Conservation (phyloP, 1,284 basidiomycete species). For the Termitomyces sp. region DNA sequence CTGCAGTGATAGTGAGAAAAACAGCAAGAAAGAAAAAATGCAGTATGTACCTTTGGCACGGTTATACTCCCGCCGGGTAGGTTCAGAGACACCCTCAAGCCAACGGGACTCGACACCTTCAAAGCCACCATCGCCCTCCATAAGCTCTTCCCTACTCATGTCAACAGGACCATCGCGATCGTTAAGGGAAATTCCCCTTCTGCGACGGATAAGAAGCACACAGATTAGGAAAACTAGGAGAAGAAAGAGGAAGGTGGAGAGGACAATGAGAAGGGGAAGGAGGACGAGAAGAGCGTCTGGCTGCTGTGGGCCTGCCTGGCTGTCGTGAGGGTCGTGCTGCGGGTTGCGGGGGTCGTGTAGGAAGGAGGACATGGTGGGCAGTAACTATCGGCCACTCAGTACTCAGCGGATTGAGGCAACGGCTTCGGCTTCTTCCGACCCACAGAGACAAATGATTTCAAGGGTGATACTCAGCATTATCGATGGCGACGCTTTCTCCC, state of each 20-base stretch:
- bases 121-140: conserved; percentile 88
- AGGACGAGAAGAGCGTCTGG: conserved; percentile 74
- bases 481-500: conserved; percentile 28
- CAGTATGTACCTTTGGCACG: conserved; percentile 77
- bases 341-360: conserved; percentile 4
- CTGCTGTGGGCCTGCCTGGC: conserved; percentile 24
- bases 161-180: conserved; percentile 93
- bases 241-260: conserved; percentile 90
- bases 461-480: conserved; percentile 5
- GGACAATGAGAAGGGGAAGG: conserved; percentile 86
- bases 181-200: conserved; percentile 76
- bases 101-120: conserved; percentile 89
- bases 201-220: conserved; percentile 76
- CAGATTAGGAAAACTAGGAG: conserved; percentile 87
- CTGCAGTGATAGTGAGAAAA: conserved; percentile 36
- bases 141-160: conserved; percentile 84
- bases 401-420: background rate
- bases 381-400: background rate
- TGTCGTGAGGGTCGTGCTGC: conserved; percentile 24
- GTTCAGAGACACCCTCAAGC: conserved; percentile 81
- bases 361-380: conserved; percentile 9
- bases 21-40: conserved; percentile 4
- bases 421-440: conserved; percentile 9
- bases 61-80: conserved; percentile 67
- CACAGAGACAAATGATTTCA: conserved; percentile 2